A percentile compares a stretch with the other conserved stretches of the same genome.
Evolutionary conservation across 306 rosid genomes (phyloP).

Genomic region (barrel medic (Medicago truncatula)): DNA sequence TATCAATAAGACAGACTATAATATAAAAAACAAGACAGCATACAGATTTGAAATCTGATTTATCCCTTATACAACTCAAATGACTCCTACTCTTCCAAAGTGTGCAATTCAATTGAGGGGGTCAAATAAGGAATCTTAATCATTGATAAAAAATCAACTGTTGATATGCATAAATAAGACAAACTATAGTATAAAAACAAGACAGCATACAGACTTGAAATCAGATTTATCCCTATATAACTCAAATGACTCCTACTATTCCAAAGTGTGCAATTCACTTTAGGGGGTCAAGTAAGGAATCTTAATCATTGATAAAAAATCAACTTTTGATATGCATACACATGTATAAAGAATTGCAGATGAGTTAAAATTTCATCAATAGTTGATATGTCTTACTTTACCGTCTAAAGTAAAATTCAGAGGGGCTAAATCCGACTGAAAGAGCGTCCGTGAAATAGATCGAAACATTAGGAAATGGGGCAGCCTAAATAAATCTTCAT

Average conservation of each 20-base stretch:
- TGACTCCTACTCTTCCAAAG: neutral
- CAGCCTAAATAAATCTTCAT: neutral
- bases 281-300: neutral
- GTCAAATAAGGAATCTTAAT: neutral
- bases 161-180: conserved; percentile 6
- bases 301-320: neutral
- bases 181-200: conserved; percentile 16
- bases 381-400: neutral
- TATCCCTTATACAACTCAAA: conserved; percentile 19
- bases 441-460: neutral
- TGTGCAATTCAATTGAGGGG: neutral
- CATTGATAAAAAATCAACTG: too few relatives aligned
- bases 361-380: conserved; percentile 2
- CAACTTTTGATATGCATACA: neutral
- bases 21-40: neutral
- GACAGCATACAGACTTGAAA: conserved; percentile 1
- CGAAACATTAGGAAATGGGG: conserved; percentile 17
- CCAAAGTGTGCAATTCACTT: neutral
- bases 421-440: conserved; percentile 10
- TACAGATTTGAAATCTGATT: conserved; percentile 1
- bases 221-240: conserved; percentile 9
- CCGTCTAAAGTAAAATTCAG: neutral
- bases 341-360: neutral
- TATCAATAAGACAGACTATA: conserved; percentile 23
- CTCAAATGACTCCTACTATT: neutral